A percentile compares a stretch with the other conserved stretches of the same genome.
Evolutionary conservation across 345 rosid species (phyloP).

Genomic region (Alliaria petiolata): DNA sequence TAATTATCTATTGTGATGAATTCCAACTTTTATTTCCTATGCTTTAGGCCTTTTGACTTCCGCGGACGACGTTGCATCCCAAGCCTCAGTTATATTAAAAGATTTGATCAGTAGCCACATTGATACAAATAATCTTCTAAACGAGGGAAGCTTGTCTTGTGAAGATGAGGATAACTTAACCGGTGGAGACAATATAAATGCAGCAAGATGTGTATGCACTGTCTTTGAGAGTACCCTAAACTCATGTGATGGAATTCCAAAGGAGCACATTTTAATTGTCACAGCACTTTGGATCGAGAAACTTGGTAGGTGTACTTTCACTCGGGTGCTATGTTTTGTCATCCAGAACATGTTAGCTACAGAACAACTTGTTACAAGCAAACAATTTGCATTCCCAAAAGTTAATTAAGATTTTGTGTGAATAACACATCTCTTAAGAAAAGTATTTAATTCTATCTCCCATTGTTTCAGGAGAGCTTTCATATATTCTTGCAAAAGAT

Average conservation of each 20-base stretch:
- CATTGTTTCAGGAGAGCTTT: slow-evolving; percentile 49
- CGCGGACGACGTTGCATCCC: slow-evolving; percentile 49
- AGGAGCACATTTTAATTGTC: slow-evolving; percentile 54
- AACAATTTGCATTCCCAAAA: not conserved
- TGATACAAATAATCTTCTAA: slow-evolving; percentile 30
- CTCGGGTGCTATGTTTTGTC: not conserved
- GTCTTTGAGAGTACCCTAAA: slow-evolving; percentile 48
- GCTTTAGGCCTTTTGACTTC: slow-evolving; percentile 62
- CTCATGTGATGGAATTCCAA: slow-evolving; percentile 47
- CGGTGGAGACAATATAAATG: slow-evolving; percentile 40
- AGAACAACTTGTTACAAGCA: not conserved
- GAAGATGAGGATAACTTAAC: slow-evolving; percentile 39
- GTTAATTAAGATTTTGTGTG: not conserved
- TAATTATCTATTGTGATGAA: not conserved
- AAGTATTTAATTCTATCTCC: slow-evolving; percentile 8
- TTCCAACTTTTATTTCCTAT: not conserved
- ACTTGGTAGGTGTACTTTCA: slow-evolving; percentile 55
- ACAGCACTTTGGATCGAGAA: slow-evolving; percentile 51
- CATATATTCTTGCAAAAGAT: slow-evolving; percentile 51
- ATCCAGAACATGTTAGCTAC: not conserved
- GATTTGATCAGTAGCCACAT: slow-evolving; percentile 53
- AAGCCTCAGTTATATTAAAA: slow-evolving; percentile 53
- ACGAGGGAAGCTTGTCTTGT: slow-evolving; percentile 31
- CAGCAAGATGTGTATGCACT: slow-evolving; percentile 48
- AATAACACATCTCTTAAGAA: not conserved